These are phyloP conservation scores for Salicornia ramosissima DNA, from an alignment of 148 eudicot species.

Conservation along the genomic window DNA sequence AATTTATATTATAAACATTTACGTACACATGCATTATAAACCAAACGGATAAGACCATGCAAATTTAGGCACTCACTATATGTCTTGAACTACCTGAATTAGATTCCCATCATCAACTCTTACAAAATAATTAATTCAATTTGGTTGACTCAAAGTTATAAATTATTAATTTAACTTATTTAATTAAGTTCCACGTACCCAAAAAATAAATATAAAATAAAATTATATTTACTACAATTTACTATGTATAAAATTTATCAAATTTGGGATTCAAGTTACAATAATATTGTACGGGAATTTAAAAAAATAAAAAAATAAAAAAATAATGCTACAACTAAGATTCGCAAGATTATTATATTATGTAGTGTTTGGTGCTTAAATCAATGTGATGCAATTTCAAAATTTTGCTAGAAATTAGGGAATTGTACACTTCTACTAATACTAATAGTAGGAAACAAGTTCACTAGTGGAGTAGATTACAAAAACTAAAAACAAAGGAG, in stretches of 20 bases:
- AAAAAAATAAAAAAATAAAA: too few relatives aligned
- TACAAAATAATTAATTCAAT: neutral
- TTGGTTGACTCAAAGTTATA: neutral
- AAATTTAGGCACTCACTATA: conserved; percentile 7
- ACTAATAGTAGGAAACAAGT: neutral
- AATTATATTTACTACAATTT: neutral
- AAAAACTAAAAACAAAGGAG: conserved; percentile 1
- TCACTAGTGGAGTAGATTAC: neutral
- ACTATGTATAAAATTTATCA: neutral
- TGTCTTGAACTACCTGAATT: conserved; percentile 12
- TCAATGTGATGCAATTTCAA: neutral
- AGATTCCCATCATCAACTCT: conserved; percentile 15
- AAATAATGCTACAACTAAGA: neutral
- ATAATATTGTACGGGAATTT: neutral
- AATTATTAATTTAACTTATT: neutral
- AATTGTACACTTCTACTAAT: neutral
- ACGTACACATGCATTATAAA: conserved; percentile 7
- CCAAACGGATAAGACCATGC: conserved; percentile 19
- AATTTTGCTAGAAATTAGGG: neutral
- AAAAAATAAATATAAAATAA: neutral
- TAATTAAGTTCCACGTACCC: conserved; percentile 4
- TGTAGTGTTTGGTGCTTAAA: neutral
- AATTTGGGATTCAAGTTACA: conserved; percentile 9
- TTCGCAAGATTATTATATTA: too few relatives aligned
- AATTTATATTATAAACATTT: neutral